phyloP scores from a whole-genome alignment of 139 green algal genomes.

The Picochlorum costavermella region DNA sequence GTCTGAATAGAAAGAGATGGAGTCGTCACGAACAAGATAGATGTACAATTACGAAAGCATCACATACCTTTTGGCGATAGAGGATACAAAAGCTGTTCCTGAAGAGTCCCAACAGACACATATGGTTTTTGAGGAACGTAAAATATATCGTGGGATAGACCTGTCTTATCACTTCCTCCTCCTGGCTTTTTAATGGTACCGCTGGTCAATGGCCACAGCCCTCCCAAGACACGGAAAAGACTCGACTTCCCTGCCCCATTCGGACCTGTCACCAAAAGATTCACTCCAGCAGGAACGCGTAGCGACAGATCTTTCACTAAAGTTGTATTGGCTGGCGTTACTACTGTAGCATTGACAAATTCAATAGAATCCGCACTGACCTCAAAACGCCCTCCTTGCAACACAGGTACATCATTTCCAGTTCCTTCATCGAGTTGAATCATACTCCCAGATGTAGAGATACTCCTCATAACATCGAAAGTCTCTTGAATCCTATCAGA shows the following conservation, averaged over 20 bases:
- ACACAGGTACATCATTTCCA: neutral
- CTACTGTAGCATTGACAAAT: constrained; percentile 57
- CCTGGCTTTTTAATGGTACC: constrained; percentile 48
- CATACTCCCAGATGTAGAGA: neutral
- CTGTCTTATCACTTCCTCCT: constrained; percentile 16
- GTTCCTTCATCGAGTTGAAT: neutral
- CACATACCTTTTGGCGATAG: constrained; percentile 9
- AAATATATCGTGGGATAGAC: constrained; percentile 54
- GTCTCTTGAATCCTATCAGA: constrained; percentile 50
- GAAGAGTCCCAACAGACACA: constrained; percentile 43
- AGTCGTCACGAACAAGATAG: neutral
- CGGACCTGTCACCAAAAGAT: constrained; percentile 69
- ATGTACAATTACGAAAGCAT: neutral
- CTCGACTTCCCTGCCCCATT: constrained; percentile 52
- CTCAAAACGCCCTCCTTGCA: constrained; percentile 6
- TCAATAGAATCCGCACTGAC: constrained; percentile 38
- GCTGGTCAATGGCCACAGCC: constrained; percentile 50
- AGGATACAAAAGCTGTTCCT: constrained; percentile 68
- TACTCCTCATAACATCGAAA: constrained; percentile 19
- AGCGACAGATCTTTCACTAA: constrained; percentile 49
- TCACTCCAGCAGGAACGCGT: constrained; percentile 49
- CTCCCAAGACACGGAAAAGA: constrained; percentile 59
- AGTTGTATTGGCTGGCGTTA: constrained; percentile 48
- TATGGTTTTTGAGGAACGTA: constrained; percentile 64
- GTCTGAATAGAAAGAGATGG: neutral